Base-by-base conservation (phyloP, 2,329 filamentous ascomycete genomes). In the Geosmithia flava region DNA sequence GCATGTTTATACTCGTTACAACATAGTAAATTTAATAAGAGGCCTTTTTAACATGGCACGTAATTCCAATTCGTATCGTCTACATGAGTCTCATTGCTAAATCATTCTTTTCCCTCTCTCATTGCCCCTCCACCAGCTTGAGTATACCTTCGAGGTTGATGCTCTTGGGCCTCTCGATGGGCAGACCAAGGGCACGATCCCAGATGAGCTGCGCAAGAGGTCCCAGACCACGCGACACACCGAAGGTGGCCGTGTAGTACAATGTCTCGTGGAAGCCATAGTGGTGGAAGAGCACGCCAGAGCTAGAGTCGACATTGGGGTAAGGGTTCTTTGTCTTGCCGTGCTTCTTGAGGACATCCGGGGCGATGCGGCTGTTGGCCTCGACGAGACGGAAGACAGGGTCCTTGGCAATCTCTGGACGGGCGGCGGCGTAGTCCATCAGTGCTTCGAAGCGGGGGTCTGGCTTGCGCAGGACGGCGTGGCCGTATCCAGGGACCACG, bases 251-350 rank as follows among this genome's bases (percentile, higher is more conserved):
- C 3, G 81, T 83, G 72, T 97, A 98, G 75, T 97, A 98, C 11
- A 97, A 76, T 0, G 91, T 95, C 72, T 97, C 88, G 65, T 87
- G 85, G 81, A 98, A 95, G 50, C 91, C 93, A 64, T 95, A 98
- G 73, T 97, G 89, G 69, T 97, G 84, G 80, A 98, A 97, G 45
- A 98, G 76, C 6, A 97, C 90, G 54, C 93, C 93, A 1, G 89
- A 95, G 53, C 81, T 84, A 45, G 85, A 89, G 68, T 98, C 93
- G 52, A 98, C 93, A 64, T 98, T 98, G 54, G 93, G 93, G 69
- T 91, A 95, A 2, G 93, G 89, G 71, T 95, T 95, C 77, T 95
- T 95, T 56, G 89, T 95, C 83, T 96, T 97, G 67, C 93, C 93
- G 63, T 98, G 93, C 71, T 96, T 82, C 59, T 81, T 93, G 58